Evolutionary conservation across 768 basidiomycete genomes (phyloP).

Genomic region (Kwoniella shandongensis): DNA sequence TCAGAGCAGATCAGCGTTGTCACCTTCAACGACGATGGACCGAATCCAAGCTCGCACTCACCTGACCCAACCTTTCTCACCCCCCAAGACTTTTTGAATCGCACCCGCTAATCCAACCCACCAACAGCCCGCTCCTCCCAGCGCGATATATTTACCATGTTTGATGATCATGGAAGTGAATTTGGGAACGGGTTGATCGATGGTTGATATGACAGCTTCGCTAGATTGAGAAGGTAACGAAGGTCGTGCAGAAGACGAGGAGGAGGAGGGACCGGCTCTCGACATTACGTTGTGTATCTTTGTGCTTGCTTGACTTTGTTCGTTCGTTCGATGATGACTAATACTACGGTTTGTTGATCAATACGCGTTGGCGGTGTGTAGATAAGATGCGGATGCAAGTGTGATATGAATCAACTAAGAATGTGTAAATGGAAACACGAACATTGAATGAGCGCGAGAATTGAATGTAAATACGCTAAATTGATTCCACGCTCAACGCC

Average conservation of each 20-base stretch:
- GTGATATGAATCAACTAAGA: background rate
- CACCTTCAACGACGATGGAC: background rate
- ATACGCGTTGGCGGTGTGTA: background rate
- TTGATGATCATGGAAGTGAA: slow-evolving; percentile 22
- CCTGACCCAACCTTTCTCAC: slow-evolving; percentile 28
- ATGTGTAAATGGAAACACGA: no score
- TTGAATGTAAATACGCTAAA: no score
- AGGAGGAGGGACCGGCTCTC: background rate
- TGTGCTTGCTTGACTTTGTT: background rate
- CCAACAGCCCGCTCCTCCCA: slow-evolving; percentile 42
- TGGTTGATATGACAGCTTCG: slow-evolving; percentile 3
- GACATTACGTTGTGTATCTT: background rate
- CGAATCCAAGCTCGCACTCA: background rate
- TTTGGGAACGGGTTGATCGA: background rate
- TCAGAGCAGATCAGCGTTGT: background rate
- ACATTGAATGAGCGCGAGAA: no score
- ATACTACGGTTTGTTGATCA: background rate
- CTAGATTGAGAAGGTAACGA: slow-evolving; percentile 17
- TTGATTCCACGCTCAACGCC: no score
- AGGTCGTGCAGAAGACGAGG: slow-evolving; percentile 2
- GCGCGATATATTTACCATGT: slow-evolving; percentile 48
- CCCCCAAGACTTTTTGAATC: slow-evolving; percentile 16
- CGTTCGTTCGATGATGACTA: background rate
- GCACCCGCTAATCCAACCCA: slow-evolving; percentile 25
- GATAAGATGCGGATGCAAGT: background rate